Conservation (phyloP, 345 rosid genomes). For the Melaleuca alternifolia region DNA sequence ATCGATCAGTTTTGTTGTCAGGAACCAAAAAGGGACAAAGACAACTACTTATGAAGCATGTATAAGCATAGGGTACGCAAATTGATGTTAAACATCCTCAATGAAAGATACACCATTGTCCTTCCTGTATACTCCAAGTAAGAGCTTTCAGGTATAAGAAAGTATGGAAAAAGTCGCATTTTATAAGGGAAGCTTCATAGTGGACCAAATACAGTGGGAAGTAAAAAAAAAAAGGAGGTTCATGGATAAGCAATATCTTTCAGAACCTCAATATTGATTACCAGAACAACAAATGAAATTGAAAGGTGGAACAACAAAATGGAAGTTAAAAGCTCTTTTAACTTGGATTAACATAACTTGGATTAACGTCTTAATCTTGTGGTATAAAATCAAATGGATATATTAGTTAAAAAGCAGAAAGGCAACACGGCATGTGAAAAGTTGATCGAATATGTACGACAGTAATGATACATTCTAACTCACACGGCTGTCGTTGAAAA, state of each 20-base stretch:
- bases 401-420: background rate
- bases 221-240: background rate
- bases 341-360: background rate
- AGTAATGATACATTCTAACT: conserved; percentile 12
- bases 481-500: conserved; percentile 69
- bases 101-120: background rate
- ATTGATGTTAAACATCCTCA: background rate
- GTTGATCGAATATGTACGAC: background rate
- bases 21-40: background rate
- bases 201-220: background rate
- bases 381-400: background rate
- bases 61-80: background rate
- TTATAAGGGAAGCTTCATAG: background rate
- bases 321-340: background rate
- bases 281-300: background rate
- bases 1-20: conserved; percentile 10
- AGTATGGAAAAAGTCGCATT: background rate
- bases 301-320: background rate
- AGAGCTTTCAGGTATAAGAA: background rate
- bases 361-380: background rate
- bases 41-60: background rate
- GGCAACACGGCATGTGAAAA: background rate
- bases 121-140: background rate
- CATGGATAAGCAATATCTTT: background rate
- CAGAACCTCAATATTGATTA: background rate